These are phyloP conservation scores for Selaginella moellendorffii DNA, from an alignment of 75 land plant species.

Conservation along the genomic window DNA sequence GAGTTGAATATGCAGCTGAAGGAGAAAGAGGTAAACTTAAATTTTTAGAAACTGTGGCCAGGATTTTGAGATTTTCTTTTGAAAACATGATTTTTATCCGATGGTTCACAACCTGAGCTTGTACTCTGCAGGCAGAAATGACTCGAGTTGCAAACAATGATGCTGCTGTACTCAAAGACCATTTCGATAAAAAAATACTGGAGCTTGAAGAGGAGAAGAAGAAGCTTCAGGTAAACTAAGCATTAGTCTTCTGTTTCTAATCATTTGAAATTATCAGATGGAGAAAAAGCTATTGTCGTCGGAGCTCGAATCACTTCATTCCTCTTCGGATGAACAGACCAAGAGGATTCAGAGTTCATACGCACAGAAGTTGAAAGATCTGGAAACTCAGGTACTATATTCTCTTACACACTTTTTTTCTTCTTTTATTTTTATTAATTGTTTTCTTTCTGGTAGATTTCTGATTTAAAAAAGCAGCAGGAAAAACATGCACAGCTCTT, in stretches of 20 bases:
- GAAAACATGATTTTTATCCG: too few relatives aligned
- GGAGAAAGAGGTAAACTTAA: conserved; percentile 91
- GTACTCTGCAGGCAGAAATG: conserved; percentile 84
- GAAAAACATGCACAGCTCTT: conserved; percentile 89
- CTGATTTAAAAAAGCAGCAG: conserved; percentile 86
- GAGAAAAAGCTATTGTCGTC: conserved; percentile 64
- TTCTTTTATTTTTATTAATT: too few relatives aligned
- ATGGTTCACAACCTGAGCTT: too few relatives aligned
- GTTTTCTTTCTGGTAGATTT: conserved; percentile 56
- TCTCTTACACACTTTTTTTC: too few relatives aligned
- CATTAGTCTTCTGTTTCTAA: not conserved
- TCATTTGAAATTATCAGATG: conserved; percentile 29
- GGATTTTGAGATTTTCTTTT: too few relatives aligned
- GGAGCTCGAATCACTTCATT: conserved; percentile 64
- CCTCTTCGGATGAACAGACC: conserved; percentile 62
- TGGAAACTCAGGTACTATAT: conserved; percentile 69
- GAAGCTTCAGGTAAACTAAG: conserved; percentile 46
- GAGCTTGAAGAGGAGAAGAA: conserved; percentile 95
- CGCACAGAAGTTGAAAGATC: conserved; percentile 62
- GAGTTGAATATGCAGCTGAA: conserved; percentile 72
- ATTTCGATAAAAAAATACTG: conserved; percentile 77
- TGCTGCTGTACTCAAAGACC: conserved; percentile 66
- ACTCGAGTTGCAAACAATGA: conserved; percentile 48
- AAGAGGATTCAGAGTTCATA: conserved; percentile 64
- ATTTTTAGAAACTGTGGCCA: too few relatives aligned